A percentile compares a stretch with the other conserved stretches of the same genome.
Evolutionary conservation across 1,284 basidiomycete species (phyloP).

Genomic region (Apiotrichum veenhuisii): DNA sequence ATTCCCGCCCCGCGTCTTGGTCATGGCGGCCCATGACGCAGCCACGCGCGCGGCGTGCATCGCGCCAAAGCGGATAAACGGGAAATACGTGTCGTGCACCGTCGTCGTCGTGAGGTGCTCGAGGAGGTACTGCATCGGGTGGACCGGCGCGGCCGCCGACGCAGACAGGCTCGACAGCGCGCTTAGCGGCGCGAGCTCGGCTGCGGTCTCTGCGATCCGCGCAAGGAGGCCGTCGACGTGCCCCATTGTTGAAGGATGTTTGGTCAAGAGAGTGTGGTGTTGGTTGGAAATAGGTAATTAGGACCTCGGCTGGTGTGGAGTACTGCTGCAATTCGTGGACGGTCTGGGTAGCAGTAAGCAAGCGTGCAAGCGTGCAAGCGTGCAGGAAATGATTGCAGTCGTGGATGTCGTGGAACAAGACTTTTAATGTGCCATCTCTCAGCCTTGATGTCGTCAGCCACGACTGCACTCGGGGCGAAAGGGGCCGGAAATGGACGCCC

Average conservation of each 20-base stretch:
- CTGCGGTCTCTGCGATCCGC: neutral
- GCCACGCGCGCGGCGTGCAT: slow-evolving; percentile 39
- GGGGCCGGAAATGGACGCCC: no score
- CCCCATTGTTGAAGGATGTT: neutral
- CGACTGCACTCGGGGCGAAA: no score
- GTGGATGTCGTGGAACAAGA: no score
- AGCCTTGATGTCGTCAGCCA: no score
- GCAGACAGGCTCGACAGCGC: neutral
- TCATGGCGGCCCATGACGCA: slow-evolving; percentile 36
- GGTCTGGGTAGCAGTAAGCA: no score
- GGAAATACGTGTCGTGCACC: slow-evolving; percentile 35
- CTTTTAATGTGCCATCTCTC: no score
- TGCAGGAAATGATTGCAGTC: no score
- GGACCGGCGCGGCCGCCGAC: slow-evolving; percentile 14
- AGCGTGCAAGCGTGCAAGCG: no score
- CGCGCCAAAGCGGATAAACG: slow-evolving; percentile 31
- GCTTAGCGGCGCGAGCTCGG: neutral
- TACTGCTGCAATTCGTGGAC: no score
- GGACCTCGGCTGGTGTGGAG: no score
- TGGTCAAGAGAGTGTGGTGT: neutral
- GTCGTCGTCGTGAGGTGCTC: slow-evolving; percentile 28
- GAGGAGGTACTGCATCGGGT: slow-evolving; percentile 23
- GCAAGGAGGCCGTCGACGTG: neutral
- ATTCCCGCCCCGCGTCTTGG: slow-evolving; percentile 17
- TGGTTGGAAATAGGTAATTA: no score